Evolutionary conservation across 164 flowering plant species (phyloP).

Genomic region (Piper longum): DNA sequence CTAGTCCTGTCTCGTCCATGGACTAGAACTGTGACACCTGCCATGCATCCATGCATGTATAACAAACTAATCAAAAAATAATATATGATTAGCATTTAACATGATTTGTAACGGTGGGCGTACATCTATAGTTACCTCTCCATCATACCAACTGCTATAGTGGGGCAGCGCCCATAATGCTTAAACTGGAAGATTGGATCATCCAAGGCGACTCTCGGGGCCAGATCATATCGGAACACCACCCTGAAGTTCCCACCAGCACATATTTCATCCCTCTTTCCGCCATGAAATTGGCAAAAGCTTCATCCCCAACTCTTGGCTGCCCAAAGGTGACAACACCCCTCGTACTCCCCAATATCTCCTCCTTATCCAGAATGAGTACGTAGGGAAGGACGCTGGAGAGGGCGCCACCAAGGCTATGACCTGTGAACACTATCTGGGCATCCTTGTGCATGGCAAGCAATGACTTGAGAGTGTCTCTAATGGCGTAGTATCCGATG

Average conservation of each 20-base stretch:
- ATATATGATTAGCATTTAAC: neutral
- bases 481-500: conserved; percentile 38
- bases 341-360: conserved; percentile 24
- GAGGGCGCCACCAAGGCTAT: conserved; percentile 59
- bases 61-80: neutral
- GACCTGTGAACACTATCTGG: conserved; percentile 44
- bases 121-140: conserved; percentile 21
- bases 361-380: conserved; percentile 30
- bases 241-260: conserved; percentile 25
- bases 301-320: conserved; percentile 52
- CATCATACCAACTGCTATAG: conserved; percentile 32
- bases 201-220: conserved; percentile 56
- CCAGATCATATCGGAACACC: conserved; percentile 43
- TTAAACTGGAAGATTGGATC: conserved; percentile 23
- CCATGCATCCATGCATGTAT: neutral
- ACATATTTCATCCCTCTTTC: conserved; percentile 7
- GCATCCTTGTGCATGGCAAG: conserved; percentile 17
- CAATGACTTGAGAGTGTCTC: conserved; percentile 21
- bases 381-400: conserved; percentile 42
- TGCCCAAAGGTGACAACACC: conserved; percentile 56
- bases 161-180: conserved; percentile 49
- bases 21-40: too few species aligned
- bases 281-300: conserved; percentile 27
- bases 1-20: too few species aligned
- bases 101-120: too few species aligned